Conservation (phyloP, 805 yeast genomes). For the Ogataea pini region DNA sequence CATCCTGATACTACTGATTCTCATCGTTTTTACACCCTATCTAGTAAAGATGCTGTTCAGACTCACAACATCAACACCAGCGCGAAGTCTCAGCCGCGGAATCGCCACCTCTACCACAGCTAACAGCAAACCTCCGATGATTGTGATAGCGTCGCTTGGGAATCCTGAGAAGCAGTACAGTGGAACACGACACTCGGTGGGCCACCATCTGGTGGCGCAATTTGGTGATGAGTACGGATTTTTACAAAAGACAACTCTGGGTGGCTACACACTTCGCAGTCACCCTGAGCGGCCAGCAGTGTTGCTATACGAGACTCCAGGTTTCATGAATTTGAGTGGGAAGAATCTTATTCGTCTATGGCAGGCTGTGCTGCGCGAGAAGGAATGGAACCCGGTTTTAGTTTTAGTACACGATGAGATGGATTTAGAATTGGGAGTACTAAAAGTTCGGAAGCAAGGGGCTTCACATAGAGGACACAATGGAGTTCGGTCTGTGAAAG, state of each 20-base stretch:
- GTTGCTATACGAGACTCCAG: constrained; percentile 50
- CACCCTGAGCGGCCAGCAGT: constrained; percentile 32
- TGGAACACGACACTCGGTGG: constrained; percentile 77
- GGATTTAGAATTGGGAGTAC: constrained; percentile 62
- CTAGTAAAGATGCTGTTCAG: not conserved
- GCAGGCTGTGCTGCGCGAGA: constrained; percentile 36
- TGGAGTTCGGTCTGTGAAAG: constrained; percentile 66
- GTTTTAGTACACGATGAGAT: constrained; percentile 81
- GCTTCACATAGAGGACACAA: constrained; percentile 80
- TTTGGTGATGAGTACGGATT: constrained; percentile 23
- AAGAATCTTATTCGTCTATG: constrained; percentile 51
- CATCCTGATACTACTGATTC: not conserved
- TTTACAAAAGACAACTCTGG: constrained; percentile 18
- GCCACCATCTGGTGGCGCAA: constrained; percentile 54
- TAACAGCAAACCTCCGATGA: constrained; percentile 26
- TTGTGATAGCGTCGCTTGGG: constrained; percentile 61
- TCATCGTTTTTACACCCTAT: not conserved
- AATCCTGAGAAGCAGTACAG: constrained; percentile 68
- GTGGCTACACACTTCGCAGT: constrained; percentile 27
- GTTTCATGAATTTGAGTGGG: constrained; percentile 75
- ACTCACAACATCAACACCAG: not conserved
- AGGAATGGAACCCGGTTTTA: constrained; percentile 39
- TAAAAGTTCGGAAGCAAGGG: constrained; percentile 59
- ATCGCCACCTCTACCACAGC: not conserved
- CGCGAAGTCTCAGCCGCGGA: not conserved